Evolutionary conservation across 2,329 filamentous ascomycete species (phyloP).

Genomic region (Diplodia corticola): DNA sequence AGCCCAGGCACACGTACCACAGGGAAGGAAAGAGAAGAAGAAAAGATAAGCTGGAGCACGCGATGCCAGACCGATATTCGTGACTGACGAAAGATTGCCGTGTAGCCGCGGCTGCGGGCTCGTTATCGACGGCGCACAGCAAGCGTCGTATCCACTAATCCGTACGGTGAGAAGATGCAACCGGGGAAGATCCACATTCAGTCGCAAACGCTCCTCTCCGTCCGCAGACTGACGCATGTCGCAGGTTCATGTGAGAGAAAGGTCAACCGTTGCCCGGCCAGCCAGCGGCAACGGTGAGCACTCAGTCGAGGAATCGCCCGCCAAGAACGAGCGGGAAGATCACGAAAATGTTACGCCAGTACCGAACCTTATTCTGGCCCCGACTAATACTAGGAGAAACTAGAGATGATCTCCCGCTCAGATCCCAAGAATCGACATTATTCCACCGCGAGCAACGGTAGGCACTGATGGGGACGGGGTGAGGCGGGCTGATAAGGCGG

Average conservation of each 20-base stretch:
- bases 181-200: neutral
- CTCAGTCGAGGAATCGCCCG: no score
- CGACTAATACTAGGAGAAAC: neutral
- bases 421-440: neutral
- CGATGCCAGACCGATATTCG: neutral
- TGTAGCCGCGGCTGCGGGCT: neutral
- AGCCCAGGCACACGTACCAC: neutral
- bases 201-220: neutral
- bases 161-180: neutral
- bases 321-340: neutral
- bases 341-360: neutral
- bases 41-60: neutral
- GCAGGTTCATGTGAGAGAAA: neutral
- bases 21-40: neutral
- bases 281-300: neutral
- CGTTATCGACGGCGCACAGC: neutral
- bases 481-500: no score
- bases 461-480: no score
- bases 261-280: neutral
- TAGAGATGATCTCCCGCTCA: neutral
- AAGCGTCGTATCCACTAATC: neutral
- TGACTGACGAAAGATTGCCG: neutral
- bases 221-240: no score
- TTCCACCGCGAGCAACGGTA: neutral
- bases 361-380: neutral